phyloP scores from a whole-genome alignment of 345 rosid genomes.

The Cochlearia excelsa region DNA sequence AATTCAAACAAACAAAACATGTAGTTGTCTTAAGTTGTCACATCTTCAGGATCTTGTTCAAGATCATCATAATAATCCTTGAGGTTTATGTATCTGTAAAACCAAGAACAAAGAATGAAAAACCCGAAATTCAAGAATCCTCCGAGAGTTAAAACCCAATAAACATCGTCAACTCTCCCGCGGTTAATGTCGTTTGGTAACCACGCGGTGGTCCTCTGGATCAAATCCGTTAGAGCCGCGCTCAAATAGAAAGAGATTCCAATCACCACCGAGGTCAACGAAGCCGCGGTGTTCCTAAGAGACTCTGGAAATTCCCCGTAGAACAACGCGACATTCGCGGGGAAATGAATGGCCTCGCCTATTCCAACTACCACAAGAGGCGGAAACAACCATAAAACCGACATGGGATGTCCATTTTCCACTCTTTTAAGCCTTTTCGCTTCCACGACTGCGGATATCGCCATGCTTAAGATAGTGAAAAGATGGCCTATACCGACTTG shows the following conservation, averaged over 20 bases:
- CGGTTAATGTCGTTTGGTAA: conserved; percentile 48
- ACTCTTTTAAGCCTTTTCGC: conserved; percentile 42
- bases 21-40: too few relatives aligned
- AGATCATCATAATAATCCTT: conserved; percentile 14
- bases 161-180: conserved; percentile 50
- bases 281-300: conserved; percentile 46
- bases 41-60: background rate
- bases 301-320: conserved; percentile 54
- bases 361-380: conserved; percentile 50
- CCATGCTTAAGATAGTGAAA: conserved; percentile 42
- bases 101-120: conserved; percentile 39
- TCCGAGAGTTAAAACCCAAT: conserved; percentile 41
- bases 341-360: conserved; percentile 58
- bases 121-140: conserved; percentile 48
- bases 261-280: conserved; percentile 43
- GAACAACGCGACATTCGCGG: conserved; percentile 51
- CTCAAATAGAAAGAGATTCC: conserved; percentile 49
- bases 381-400: conserved; percentile 55
- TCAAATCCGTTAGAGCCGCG: conserved; percentile 41
- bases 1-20: too few relatives aligned
- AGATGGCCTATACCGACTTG: conserved; percentile 52
- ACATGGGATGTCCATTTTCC: conserved; percentile 34
- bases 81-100: conserved; percentile 35
- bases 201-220: conserved; percentile 48
- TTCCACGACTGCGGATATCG: conserved; percentile 46